Evolutionary conservation across 306 rosid genomes (phyloP), one percentile per base, ranked within the genome.

Genomic region (Rosa persica): DNA sequence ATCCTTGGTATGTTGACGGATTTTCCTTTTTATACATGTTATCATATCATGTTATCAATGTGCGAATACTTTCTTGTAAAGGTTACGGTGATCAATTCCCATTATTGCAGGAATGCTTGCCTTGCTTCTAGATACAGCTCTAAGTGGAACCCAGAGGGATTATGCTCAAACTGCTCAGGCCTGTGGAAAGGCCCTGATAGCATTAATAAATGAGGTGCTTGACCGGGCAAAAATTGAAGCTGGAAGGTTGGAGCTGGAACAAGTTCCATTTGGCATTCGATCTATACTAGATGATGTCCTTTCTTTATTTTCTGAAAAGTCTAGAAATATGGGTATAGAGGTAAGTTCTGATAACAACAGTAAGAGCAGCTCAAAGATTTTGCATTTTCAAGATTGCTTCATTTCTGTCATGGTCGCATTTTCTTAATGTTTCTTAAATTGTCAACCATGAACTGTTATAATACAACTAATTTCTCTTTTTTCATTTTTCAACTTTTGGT

Each of bases 181-280:
- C 47, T 96, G 99, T 83, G 99, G 99, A 74, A 93, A 87, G 86
- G 99, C 99, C 40, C 81, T 96, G 83, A 93, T 96, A 81, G 81
- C 96, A 76, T 86, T 96, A 72, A 96, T 96, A 77, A 96, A 96
- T 61, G 98, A 93, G 85, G 99, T 96, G 86, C 99, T 96, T 82
- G 99, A 96, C 80, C 86, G 97, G 64, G 99, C 99, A 27, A 96
- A 96, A 84, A 96, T 96, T 66, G 99, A 96, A 80, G 99, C 98
- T 72, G 94, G 97, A 68, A 93, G 89, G 82, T 83, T 96, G 79
- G 99, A 96, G 92, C 89, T 96, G 39, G 98, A 96, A 90, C 97
- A 92, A 67, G 99, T 93, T 81, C 98, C 97, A 15, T 93, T 96
- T 76, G 97, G 88, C 79, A 81, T 96, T 71, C 92, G 99, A 39